Evolutionary conservation across 2,329 filamentous ascomycete genomes (phyloP).

Genomic region (Colletotrichum euphorbiae): DNA sequence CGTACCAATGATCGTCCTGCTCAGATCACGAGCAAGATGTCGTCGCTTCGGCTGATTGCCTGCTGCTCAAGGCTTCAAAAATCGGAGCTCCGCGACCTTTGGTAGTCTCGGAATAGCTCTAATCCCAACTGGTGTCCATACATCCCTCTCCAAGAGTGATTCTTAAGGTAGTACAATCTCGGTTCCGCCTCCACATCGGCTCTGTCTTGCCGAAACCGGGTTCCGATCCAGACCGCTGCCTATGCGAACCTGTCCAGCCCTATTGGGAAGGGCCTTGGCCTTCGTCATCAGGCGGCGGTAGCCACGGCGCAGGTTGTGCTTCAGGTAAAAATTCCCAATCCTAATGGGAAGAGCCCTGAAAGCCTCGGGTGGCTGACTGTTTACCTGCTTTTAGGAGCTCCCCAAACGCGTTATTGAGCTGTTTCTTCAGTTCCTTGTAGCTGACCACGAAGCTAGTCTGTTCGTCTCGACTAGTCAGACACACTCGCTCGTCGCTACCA

Average conservation of each 20-base stretch:
- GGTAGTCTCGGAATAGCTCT: no score
- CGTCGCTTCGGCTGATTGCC: no score
- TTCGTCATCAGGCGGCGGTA: no score
- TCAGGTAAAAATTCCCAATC: conserved; percentile 7
- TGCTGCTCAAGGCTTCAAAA: no score
- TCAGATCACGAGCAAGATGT: background rate
- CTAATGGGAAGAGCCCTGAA: conserved; percentile 46
- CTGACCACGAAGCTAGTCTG: conserved; percentile 89
- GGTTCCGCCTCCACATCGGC: background rate
- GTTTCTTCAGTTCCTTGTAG: conserved; percentile 87
- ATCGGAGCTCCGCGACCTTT: background rate
- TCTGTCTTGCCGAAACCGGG: no score
- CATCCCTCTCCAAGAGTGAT: no score
- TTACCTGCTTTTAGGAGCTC: conserved; percentile 65
- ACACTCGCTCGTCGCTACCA: conserved; percentile 86
- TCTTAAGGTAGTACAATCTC: no score
- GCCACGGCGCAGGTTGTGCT: no score
- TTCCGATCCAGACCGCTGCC: no score
- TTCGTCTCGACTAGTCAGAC: conserved; percentile 88
- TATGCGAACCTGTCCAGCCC: background rate
- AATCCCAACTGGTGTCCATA: no score
- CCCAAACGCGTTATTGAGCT: conserved; percentile 67
- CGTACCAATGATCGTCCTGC: background rate
- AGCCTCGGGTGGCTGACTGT: conserved; percentile 46
- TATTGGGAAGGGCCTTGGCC: no score